A percentile compares a stretch with the other conserved stretches of the same genome.
Evolutionary conservation across 1,284 basidiomycete genomes (phyloP).

Genomic region (Apiotrichum sp.): DNA sequence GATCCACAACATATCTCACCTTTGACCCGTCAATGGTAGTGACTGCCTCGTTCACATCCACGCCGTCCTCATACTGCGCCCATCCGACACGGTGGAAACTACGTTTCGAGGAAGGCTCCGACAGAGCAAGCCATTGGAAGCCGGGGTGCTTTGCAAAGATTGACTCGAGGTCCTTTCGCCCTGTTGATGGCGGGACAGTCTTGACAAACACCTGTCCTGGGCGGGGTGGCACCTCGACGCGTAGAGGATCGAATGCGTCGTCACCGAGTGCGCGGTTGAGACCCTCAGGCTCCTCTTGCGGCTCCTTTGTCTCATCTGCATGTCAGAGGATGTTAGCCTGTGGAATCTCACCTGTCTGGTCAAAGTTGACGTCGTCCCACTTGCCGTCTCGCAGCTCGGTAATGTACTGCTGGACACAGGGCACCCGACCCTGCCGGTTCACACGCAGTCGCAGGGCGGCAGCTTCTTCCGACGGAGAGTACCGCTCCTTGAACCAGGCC

Average conservation of each 20-base stretch:
- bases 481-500: conserved; percentile 91
- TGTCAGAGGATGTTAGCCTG: not conserved
- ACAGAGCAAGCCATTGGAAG: conserved; percentile 68
- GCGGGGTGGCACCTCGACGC: conserved; percentile 63
- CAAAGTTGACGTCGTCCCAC: conserved; percentile 59
- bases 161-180: conserved; percentile 77
- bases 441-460: conserved; percentile 64
- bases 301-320: conserved; percentile 5
- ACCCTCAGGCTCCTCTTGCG: conserved; percentile 31
- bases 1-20: conserved; percentile 50
- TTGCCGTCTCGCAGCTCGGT: conserved; percentile 72
- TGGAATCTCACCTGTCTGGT: conserved; percentile 27
- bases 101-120: conserved; percentile 80
- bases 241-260: conserved; percentile 55
- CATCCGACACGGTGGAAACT: conserved; percentile 88
- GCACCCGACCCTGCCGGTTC: conserved; percentile 72
- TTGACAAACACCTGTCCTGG: conserved; percentile 88
- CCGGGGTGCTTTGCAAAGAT: conserved; percentile 52
- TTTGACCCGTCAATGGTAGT: conserved; percentile 71
- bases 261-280: conserved; percentile 34
- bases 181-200: conserved; percentile 84
- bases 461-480: conserved; percentile 67
- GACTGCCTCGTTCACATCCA: conserved; percentile 69
- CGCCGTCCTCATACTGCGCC: conserved; percentile 75
- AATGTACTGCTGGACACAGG: conserved; percentile 63